Evolutionary conservation across 2,329 filamentous ascomycete species (phyloP).

Genomic region (Talaromyces sp.): DNA sequence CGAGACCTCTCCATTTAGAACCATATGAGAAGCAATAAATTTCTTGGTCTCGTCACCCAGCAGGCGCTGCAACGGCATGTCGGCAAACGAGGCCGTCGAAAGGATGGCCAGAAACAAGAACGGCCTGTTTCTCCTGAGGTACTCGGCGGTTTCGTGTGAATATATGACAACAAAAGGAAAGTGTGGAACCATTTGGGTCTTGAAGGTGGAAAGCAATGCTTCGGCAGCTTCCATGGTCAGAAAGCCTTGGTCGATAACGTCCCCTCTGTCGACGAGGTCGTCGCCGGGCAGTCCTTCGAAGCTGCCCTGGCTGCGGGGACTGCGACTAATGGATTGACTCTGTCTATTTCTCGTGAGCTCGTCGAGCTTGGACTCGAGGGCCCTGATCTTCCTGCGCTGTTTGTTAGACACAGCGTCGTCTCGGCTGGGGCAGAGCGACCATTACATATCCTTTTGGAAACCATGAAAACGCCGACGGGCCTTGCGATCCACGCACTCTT

Average conservation of each 20-base stretch:
- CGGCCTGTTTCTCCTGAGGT: constrained; percentile 24
- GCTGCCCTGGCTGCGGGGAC: background rate
- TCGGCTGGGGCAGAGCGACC: background rate
- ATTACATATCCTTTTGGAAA: constrained; percentile 29
- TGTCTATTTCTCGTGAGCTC: background rate
- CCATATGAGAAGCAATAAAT: constrained; percentile 24
- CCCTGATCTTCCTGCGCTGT: constrained; percentile 4
- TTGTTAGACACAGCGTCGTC: constrained; percentile 1
- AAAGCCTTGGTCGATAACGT: background rate
- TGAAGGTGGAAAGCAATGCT: background rate
- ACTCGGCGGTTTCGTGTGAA: constrained; percentile 5
- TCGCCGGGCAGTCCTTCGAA: background rate
- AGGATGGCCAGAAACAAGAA: constrained; percentile 32
- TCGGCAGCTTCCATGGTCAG: background rate
- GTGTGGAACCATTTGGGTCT: background rate
- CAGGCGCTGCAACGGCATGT: constrained; percentile 27
- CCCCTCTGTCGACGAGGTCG: background rate
- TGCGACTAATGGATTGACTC: constrained; percentile 3
- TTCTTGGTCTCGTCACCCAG: constrained; percentile 26
- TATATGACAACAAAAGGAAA: constrained; percentile 5
- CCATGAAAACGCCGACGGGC: constrained; percentile 29
- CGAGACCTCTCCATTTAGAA: constrained; percentile 25
- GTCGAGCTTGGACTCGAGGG: constrained; percentile 2
- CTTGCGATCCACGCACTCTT: constrained; percentile 30
- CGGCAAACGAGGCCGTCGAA: constrained; percentile 24